Percentiles rank a stretch among this genome's conserved stretches.
phyloP scores from a whole-genome alignment of 2,329 filamentous ascomycete genomes.

The Botrytis paeoniae region DNA sequence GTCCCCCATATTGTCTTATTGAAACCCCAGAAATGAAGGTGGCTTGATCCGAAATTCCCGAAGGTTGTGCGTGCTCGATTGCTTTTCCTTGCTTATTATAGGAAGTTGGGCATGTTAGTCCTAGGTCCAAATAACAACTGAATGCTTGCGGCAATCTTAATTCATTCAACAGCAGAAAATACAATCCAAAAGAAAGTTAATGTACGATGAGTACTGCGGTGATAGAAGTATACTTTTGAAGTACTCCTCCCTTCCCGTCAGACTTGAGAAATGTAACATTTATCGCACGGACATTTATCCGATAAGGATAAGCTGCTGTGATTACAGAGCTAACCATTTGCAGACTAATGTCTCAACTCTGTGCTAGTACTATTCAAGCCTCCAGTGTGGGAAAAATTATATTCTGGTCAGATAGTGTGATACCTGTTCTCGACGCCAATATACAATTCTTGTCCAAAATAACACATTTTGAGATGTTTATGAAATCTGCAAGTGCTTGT shows the following conservation, averaged over 20 bases:
- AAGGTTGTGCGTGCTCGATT: not conserved
- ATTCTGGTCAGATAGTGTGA: not conserved
- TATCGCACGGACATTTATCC: not conserved
- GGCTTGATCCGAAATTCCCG: constrained; percentile 10
- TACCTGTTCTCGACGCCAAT: constrained; percentile 2
- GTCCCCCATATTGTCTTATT: constrained; percentile 14
- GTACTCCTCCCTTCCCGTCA: not conserved
- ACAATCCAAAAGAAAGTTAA: not conserved
- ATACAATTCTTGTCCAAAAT: not conserved
- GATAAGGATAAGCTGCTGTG: not conserved
- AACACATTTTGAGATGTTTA: constrained; percentile 20
- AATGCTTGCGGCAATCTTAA: no score
- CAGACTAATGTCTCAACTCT: not conserved
- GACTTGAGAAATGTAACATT: not conserved
- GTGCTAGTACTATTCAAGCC: not conserved
- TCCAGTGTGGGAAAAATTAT: not conserved
- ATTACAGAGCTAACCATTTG: not conserved
- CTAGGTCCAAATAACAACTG: not conserved
- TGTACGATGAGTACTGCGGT: not conserved
- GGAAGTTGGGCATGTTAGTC: not conserved
- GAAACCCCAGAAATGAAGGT: not conserved
- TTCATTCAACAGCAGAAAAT: not conserved
- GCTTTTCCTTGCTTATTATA: not conserved
- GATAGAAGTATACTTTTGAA: not conserved
- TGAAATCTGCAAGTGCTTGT: not conserved